These are phyloP conservation scores for Porpolomopsis calyptriformis DNA, from an alignment of 768 basidiomycete species.

Conservation along the genomic window DNA sequence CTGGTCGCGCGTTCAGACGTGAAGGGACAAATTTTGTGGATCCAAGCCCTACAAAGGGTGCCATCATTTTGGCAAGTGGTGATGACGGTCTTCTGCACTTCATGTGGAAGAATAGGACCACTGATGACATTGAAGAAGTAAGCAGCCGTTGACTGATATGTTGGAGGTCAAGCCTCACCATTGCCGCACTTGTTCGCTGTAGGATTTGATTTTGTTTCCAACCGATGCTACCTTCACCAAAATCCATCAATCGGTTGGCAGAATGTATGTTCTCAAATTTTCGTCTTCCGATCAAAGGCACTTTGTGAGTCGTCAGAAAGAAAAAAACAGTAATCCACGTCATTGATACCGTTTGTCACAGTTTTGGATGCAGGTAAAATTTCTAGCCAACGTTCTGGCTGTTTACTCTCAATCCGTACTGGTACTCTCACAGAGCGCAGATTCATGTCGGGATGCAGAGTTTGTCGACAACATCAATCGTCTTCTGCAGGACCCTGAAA, in stretches of 20 bases:
- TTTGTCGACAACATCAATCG: constrained; percentile 65
- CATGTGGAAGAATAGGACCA: constrained; percentile 65
- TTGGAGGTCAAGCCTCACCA: neutral
- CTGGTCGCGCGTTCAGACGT: constrained; percentile 66
- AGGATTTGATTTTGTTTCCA: constrained; percentile 86
- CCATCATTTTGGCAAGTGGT: constrained; percentile 53
- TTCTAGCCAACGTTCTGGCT: constrained; percentile 17
- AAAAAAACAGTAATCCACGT: no score
- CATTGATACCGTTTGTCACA: constrained; percentile 20
- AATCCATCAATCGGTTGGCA: constrained; percentile 58
- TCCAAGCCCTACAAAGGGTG: constrained; percentile 59
- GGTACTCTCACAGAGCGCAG: constrained; percentile 43
- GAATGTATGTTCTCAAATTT: constrained; percentile 85
- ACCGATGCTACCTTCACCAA: constrained; percentile 74
- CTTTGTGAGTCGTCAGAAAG: constrained; percentile 63
- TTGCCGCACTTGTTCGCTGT: constrained; percentile 1
- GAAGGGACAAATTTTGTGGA: constrained; percentile 60
- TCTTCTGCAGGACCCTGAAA: constrained; percentile 56
- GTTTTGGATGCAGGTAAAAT: constrained; percentile 93
- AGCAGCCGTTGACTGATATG: no score
- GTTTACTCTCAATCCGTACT: neutral
- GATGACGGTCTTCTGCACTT: constrained; percentile 75
- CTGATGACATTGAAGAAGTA: constrained; percentile 54
- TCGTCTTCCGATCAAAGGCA: constrained; percentile 81
- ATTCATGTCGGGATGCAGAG: constrained; percentile 56